Evolutionary conservation across 106 monocot species (phyloP).

Genomic region (Gastrodia elata): DNA sequence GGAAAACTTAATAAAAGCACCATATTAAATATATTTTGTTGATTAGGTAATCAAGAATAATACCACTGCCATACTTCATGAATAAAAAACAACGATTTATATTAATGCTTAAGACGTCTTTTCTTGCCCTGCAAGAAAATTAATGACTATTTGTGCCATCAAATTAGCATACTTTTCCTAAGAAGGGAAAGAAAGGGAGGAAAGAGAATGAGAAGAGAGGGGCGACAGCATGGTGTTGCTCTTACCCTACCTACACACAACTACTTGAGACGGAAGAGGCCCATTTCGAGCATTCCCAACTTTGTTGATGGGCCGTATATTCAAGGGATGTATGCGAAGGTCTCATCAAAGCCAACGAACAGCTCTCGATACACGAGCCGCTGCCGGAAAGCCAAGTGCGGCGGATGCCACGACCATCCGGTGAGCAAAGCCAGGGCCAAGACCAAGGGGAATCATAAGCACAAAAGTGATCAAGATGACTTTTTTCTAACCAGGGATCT

Average conservation of each 20-base stretch:
- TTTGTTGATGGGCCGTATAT: neutral
- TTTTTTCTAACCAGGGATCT: neutral
- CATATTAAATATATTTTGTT: too few species aligned
- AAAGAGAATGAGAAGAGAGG: slow-evolving; percentile 1
- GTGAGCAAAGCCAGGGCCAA: neutral
- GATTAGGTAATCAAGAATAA: too few species aligned
- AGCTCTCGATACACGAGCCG: slow-evolving; percentile 1
- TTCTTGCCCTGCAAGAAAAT: neutral
- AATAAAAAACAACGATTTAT: too few species aligned
- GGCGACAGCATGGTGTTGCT: neutral
- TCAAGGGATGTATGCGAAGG: neutral
- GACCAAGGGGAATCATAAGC: neutral
- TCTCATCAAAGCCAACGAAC: neutral
- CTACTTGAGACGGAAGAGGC: neutral
- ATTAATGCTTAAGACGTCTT: too few species aligned
- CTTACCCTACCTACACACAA: too few species aligned
- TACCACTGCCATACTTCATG: too few species aligned
- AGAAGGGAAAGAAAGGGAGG: neutral
- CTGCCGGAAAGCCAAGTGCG: neutral
- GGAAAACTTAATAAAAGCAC: too few species aligned
- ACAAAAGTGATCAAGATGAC: neutral
- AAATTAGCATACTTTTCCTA: too few species aligned
- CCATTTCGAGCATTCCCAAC: neutral
- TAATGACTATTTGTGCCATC: neutral
- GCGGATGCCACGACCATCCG: neutral